Evolutionary conservation across 2,329 filamentous ascomycete genomes (phyloP), one percentile per base, ranked within the genome.

Genomic region (Lasiodiplodia citricola): DNA sequence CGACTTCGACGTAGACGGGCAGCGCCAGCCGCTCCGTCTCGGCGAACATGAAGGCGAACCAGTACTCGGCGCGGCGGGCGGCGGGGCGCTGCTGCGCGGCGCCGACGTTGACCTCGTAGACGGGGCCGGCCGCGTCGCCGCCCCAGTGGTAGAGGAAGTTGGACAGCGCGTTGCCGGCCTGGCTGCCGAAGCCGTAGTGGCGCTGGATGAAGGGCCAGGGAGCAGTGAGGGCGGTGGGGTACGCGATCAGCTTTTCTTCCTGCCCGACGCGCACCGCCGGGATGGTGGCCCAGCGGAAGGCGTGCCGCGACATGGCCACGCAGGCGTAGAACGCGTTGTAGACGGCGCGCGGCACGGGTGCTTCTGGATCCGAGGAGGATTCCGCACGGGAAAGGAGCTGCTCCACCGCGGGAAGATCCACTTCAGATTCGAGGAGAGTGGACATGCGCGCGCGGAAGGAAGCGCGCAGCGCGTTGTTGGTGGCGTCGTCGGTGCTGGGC

Each of bases 71-170:
- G 28, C 54, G 28, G 16, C 7, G 16, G 16, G 14, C 31, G 10
- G 54, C 18, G 1, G 28, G 54, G 31, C 31, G 31, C 7, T 10
- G 7, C 21, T 28, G 2, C 8, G 4, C 54, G 28, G 13, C 13
- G 14, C 54, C 54, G 16, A 21, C 54, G 31, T 5, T 76, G 28
- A 64, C 23, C 8, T 16, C 11, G 23, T 58, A 58, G 10, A 37
- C 41, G n/a, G 37, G 21, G 1, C 37, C 37, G 21, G 2, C 37
- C 18, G 25, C 23, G 18, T 25, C 13, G 21, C n/a, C 21, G 56
- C 25, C 37, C 13, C 37, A 58, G 37, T 58, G 38, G 11, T 25
- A 13, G 10, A 58, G 31, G 56, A 58, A 58, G 37, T 58, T 58
- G 35, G 56, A 8, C 37, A 44, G 25, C 21, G 28, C 37, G 56